Base-by-base conservation (phyloP, 2,329 filamentous ascomycete genomes). In the Ascochyta clinopodiicola region DNA sequence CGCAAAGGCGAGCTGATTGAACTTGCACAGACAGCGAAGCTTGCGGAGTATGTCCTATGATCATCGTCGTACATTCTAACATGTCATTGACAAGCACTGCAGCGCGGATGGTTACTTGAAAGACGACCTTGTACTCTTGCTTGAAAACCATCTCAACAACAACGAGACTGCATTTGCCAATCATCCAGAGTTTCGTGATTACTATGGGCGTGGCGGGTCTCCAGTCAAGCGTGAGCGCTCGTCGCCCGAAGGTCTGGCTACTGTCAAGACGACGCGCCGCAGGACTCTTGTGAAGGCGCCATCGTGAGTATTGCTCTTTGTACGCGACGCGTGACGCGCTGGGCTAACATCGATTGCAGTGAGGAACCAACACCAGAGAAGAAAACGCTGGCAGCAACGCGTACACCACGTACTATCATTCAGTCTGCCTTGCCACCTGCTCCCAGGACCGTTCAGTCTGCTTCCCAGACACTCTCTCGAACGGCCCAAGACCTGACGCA, bases 1-100 rank as follows among this genome's bases (percentile, higher is more conserved):
- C 88, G 90, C 80, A 96, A 96, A 83, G 83, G 82, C 67, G 91
- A 94, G 62, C 84, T 96, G 52, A 76, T 86, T 66, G 88, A 90
- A 60, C 82, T 96, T 59, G 91, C 91, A 56, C 85, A 90, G 63
- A 79, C 82, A 42, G 83, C 90, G 59, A 88, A 88, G 55, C 80
- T 94, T 50, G 82, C 85, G 72, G 84, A 90, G 92, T 96, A 86
- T 71, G 87, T 84, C 59, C 32, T 44, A 55, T 31, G 37, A 42
- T 40, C 22, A 13, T 40, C 12, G 17, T 51, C 37, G 44, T 25
- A 37, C 45, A 36, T 24, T 21, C 17, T 12, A 13, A 29, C 21
- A n/a, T 17, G 27, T 27, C 25, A 44, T 61, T 67, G 52, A 68
- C 40, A 54, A 44, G 55, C 38, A 58, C 58, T 62, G 61, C 70